Percentiles rank a stretch among this genome's conserved stretches.
phyloP scores from a whole-genome alignment of 2,329 filamentous ascomycete genomes.

The Aureobasidium subglaciale region DNA sequence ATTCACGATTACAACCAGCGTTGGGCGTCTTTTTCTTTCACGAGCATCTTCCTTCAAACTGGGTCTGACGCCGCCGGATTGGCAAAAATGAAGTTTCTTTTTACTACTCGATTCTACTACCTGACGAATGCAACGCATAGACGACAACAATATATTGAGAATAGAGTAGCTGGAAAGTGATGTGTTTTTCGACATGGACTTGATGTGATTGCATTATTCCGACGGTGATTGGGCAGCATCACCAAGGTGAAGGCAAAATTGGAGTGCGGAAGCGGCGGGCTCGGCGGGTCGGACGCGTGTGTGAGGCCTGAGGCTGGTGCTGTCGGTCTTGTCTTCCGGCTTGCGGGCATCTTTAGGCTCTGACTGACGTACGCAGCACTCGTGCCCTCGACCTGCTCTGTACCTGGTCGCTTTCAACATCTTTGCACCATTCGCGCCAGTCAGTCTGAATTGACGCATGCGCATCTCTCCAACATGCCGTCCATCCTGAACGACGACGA shows the following conservation, averaged over 20 bases:
- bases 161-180: no score
- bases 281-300: neutral
- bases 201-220: no score
- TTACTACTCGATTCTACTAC: conserved; percentile 1
- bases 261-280: conserved; percentile 12
- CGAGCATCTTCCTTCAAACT: conserved; percentile 10
- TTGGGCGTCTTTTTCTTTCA: conserved; percentile 15
- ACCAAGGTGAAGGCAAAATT: neutral
- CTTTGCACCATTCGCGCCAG: neutral
- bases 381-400: neutral
- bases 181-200: no score
- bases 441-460: neutral
- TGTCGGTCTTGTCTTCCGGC: neutral
- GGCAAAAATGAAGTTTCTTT: conserved; percentile 12
- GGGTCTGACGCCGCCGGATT: conserved; percentile 12
- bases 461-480: conserved; percentile 35
- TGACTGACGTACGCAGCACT: neutral
- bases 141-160: neutral
- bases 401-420: neutral
- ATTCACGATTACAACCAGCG: conserved; percentile 15
- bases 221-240: conserved; percentile 3
- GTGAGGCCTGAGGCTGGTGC: neutral
- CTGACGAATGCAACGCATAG: neutral
- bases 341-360: neutral
- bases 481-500: conserved; percentile 81